Base-by-base conservation (phyloP, 805 yeast species). In the Suhomyces kilbournensis region DNA sequence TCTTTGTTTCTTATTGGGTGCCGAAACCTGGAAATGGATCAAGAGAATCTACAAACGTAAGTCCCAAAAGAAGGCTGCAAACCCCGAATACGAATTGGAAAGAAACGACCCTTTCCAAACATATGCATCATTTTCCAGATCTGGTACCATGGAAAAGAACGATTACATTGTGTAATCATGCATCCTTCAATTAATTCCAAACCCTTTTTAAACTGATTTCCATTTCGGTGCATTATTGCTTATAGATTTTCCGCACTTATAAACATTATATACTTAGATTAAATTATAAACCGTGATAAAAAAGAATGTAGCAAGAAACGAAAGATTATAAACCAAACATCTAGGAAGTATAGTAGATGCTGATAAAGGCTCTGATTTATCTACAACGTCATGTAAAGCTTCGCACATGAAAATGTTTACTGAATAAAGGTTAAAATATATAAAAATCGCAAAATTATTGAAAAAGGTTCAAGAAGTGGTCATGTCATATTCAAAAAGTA, bases 41-140 rank as follows among this genome's bases (percentile, higher is more conserved):
- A 90, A 90, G 72, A 78, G 96, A 62, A 51, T 72, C 3, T 81
- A 79, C 61, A 77, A 62, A 63, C 72, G 81, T 53, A 73, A 68
- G 48, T 65, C 63, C 39, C 40, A 20, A 3, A 64, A 62, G 45
- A 72, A 63, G 53, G 52, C 54, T 7, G 82, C 77, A 12, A 82
- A 83, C 60, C 88, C 88, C 15, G 88, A 84, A 60, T 74, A 78
- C 49, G 90, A 84, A 57, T 71, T 83, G 67, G 88, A 84, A 62
- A 80, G 79, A 64, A 75, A 71, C 56, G 80, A 82, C 63, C 86
- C 88, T 38, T 85, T 85, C 66, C 77, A 81, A 56, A 81, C 77
- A 59, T 85, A 82, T 62, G 79, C 85, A 19, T 76, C 85, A 3
- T 81, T 81, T 58, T 81, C 86, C 6, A 75, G 82, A 64, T 68